Evolutionary conservation across 805 yeast genomes (phyloP), one percentile per base, ranked within the genome.

Genomic region (Priceomyces castillae): DNA sequence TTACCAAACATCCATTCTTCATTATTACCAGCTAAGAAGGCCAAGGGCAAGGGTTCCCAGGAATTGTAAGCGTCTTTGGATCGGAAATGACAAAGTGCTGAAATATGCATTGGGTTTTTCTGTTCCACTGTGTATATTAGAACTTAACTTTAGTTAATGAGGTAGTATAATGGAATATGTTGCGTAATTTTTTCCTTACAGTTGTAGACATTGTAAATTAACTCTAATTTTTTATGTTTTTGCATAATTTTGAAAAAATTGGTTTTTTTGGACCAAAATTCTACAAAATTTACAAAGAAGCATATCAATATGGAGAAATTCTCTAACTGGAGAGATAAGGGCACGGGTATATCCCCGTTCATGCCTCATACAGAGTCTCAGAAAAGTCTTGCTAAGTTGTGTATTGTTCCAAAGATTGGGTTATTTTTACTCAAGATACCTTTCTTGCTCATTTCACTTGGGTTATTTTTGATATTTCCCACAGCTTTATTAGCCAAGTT

Each of bases 1-100:
- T 81, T 90, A 73, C 97, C 97, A 78, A 88, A 89, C 84, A 87
- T 90, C 68, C 96, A 88, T 77, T 89, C 84, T 75, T 84, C 84
- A 78, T 84, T 90, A 71, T 82, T 90, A 60, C 90, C 92, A 71
- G 80, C 84, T 78, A 84, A 83, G 77, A 71, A 82, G 51, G 73
- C 77, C 41, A 79, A 79, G 65, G 72, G 76, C 50, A 78, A 78
- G 66, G 81, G 81, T 64, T 79, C 84, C 62, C 84, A 80, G 71
- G 84, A 80, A 71, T 78, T 80, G 71, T 80, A 72, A 71, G 47
- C 38, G 19, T 37, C 40, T 37, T 37, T 37, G 40, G 40, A 26
- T 37, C 40, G 31, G 40, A 37, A 23, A 26, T 23, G 23, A 17
- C 11, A 6, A 33, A 6, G 36, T 33, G 36, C 36, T 33, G 36